Percentiles rank a stretch among this genome's conserved stretches.
These are phyloP conservation scores for Anthracocystis setariae DNA, from an alignment of 1,284 basidiomycete species.

Conservation along the genomic window DNA sequence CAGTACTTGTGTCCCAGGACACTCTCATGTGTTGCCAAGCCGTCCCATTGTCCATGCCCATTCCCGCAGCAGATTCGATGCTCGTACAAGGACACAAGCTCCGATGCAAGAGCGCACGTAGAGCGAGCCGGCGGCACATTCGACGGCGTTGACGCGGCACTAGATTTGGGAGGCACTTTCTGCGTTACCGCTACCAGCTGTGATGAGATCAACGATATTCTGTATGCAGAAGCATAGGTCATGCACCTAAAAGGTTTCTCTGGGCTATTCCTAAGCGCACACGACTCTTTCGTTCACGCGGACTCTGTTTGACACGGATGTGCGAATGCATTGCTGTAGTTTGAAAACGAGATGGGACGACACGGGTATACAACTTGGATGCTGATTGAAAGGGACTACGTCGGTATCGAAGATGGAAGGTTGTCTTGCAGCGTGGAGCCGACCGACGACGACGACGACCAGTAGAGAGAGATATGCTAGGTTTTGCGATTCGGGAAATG, in stretches of 20 bases:
- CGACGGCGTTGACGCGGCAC: constrained; percentile 38
- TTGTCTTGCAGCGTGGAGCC: no score
- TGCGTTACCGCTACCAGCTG: constrained; percentile 55
- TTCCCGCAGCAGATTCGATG: constrained; percentile 59
- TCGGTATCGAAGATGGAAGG: no score
- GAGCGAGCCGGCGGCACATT: constrained; percentile 33
- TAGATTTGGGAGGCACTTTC: constrained; percentile 52
- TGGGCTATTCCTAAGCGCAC: no score
- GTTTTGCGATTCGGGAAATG: constrained; percentile 52
- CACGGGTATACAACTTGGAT: constrained; percentile 16
- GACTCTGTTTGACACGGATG: no score
- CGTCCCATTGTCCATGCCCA: constrained; percentile 61
- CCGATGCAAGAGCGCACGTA: constrained; percentile 12
- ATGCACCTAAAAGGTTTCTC: no score
- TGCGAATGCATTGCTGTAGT: not conserved
- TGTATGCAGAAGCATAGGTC: constrained; percentile 23
- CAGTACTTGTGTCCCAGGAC: constrained; percentile 60
- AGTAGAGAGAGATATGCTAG: constrained; percentile 1
- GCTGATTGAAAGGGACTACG: not conserved
- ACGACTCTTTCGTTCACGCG: no score
- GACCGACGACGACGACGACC: no score
- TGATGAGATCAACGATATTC: constrained; percentile 31
- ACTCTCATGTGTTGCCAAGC: constrained; percentile 58
- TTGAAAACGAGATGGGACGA: constrained; percentile 3
- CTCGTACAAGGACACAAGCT: constrained; percentile 48